Percentiles rank a stretch among this genome's conserved stretches.
These are phyloP conservation scores for Scleroderma citrinum DNA, from an alignment of 768 basidiomycete species.

Conservation along the genomic window DNA sequence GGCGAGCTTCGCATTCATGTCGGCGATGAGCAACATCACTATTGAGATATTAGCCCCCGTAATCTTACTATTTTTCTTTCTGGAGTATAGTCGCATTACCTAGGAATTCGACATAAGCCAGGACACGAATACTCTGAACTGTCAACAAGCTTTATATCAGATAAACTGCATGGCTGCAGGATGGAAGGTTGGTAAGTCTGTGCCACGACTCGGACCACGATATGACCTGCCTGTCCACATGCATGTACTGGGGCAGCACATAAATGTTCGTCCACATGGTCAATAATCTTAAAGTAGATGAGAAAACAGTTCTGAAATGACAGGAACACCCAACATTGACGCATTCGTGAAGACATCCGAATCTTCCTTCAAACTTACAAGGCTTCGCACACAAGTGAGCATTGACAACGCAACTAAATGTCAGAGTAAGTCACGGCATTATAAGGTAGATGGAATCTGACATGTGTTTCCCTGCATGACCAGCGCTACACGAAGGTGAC, in stretches of 20 bases:
- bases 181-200: background rate
- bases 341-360: constrained; percentile 45
- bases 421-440: background rate
- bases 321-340: constrained; percentile 33
- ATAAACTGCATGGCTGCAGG: constrained; percentile 35
- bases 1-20: constrained; percentile 42
- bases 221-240: constrained; percentile 40
- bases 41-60: constrained; percentile 3
- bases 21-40: constrained; percentile 39
- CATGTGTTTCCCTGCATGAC: constrained; percentile 47
- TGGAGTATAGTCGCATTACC: constrained; percentile 21
- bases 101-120: constrained; percentile 34
- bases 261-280: constrained; percentile 39
- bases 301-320: constrained; percentile 6
- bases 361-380: constrained; percentile 37
- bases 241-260: constrained; percentile 44
- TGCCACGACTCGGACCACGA: background rate
- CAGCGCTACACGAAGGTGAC: constrained; percentile 32
- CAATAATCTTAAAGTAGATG: constrained; percentile 28
- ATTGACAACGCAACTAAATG: constrained; percentile 41
- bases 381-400: constrained; percentile 25
- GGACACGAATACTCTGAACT: constrained; percentile 32
- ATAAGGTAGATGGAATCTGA: constrained; percentile 17
- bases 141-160: constrained; percentile 16
- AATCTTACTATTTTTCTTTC: background rate